A percentile compares a stretch with the other conserved stretches of the same genome.
phyloP scores from a whole-genome alignment of 768 basidiomycete genomes.

The Boletus vinaceobasis region DNA sequence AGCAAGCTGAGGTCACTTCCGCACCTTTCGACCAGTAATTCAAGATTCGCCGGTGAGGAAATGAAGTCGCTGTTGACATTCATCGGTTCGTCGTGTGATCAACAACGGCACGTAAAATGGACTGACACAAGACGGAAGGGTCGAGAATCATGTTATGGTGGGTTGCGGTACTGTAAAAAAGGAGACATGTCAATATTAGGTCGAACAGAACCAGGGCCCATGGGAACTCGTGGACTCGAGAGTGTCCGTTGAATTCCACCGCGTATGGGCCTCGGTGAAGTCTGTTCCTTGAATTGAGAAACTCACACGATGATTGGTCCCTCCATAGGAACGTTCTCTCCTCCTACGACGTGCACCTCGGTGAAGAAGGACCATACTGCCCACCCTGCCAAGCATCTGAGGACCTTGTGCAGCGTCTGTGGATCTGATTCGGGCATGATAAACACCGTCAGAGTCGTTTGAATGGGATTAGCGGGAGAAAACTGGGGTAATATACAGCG shows the following conservation, averaged over 20 bases:
- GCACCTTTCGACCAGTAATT: conserved; percentile 95
- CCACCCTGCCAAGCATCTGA: conserved; percentile 68
- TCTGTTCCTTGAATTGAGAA: background rate
- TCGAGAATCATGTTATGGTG: conserved; percentile 98
- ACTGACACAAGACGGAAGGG: conserved; percentile 76
- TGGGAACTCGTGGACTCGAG: background rate
- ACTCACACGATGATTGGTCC: conserved; percentile 94
- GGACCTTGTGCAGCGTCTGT: conserved; percentile 59
- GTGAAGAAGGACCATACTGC: conserved; percentile 86
- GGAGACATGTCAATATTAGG: conserved; percentile 12
- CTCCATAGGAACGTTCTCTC: conserved; percentile 80
- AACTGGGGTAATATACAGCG: conserved; percentile 9
- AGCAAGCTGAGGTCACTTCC: conserved; percentile 12
- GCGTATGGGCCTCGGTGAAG: conserved; percentile 1
- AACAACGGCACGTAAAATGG: conserved; percentile 10
- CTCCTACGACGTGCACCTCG: conserved; percentile 81
- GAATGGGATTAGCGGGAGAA: conserved; percentile 6
- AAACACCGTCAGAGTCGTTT: background rate
- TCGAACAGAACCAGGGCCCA: background rate
- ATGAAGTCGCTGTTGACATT: conserved; percentile 59
- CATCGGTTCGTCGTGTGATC: conserved; percentile 15
- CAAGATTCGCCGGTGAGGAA: conserved; percentile 77
- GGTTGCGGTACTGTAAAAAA: conserved; percentile 60
- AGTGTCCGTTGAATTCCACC: conserved; percentile 1
- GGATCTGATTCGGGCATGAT: conserved; percentile 33